Conservation (phyloP, 257 asterid species). For the Ajuga chamaepitys region DNA sequence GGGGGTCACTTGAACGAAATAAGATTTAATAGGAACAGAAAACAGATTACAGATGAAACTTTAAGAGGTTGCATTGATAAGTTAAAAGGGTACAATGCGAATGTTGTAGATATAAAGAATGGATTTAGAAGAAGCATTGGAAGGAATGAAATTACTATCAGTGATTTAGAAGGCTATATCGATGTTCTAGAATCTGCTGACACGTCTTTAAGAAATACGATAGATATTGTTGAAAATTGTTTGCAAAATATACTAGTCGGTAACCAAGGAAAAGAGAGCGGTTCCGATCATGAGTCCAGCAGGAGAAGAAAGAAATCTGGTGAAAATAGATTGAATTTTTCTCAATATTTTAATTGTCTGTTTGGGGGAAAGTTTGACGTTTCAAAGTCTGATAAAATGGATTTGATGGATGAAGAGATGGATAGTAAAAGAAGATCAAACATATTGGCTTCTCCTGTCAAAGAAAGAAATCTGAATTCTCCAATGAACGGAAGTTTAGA, state of each 20-base stretch:
- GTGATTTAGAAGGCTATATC: slow-evolving; percentile 49
- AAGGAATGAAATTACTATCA: slow-evolving; percentile 34
- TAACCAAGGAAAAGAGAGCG: slow-evolving; percentile 33
- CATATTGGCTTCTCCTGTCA: slow-evolving; percentile 34
- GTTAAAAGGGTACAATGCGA: slow-evolving; percentile 27
- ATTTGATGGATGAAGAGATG: slow-evolving; percentile 27
- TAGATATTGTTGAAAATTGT: slow-evolving; percentile 40
- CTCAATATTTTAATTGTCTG: slow-evolving; percentile 29
- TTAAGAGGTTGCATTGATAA: slow-evolving; percentile 34
- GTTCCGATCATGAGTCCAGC: slow-evolving; percentile 25
- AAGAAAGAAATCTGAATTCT: slow-evolving; percentile 28
- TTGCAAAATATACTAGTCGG: slow-evolving; percentile 27
- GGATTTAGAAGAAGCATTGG: slow-evolving; percentile 39
- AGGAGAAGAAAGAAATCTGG: slow-evolving; percentile 40
- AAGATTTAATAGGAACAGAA: slow-evolving; percentile 28
- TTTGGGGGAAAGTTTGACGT: slow-evolving; percentile 34
- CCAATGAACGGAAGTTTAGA: slow-evolving; percentile 15
- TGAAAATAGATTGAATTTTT: slow-evolving; percentile 27
- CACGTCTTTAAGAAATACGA: slow-evolving; percentile 22
- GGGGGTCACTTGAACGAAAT: slow-evolving; percentile 47
- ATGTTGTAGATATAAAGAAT: slow-evolving; percentile 39
- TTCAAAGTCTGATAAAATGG: slow-evolving; percentile 30
- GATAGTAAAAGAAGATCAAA: slow-evolving; percentile 26
- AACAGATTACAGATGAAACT: slow-evolving; percentile 32
- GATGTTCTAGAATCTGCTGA: slow-evolving; percentile 39